phyloP scores from a whole-genome alignment of 306 rosid genomes.

The Benincasa hispida region DNA sequence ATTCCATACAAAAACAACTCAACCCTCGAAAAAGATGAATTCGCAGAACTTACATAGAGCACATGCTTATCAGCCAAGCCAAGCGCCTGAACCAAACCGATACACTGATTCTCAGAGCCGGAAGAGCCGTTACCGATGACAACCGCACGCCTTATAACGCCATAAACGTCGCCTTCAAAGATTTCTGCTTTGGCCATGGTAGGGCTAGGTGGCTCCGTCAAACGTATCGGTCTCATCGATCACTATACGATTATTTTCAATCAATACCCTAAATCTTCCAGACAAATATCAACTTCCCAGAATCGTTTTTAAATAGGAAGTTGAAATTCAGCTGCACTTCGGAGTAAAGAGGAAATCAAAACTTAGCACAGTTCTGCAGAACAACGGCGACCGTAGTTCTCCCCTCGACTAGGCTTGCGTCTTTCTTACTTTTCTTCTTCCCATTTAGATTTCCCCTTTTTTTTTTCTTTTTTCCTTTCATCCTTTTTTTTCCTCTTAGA shows the following conservation, averaged over 20 bases:
- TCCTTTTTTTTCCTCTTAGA: too few relatives aligned
- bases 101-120: slow-evolving; percentile 69
- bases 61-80: slow-evolving; percentile 65
- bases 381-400: not conserved
- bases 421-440: not conserved
- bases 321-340: not conserved
- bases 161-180: slow-evolving; percentile 74
- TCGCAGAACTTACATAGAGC: slow-evolving; percentile 36
- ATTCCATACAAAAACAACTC: not conserved
- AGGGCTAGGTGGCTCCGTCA: slow-evolving; percentile 82
- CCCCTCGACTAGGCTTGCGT: not conserved
- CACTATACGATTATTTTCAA: not conserved
- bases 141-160: slow-evolving; percentile 67
- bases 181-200: slow-evolving; percentile 49
- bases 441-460: not conserved
- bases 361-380: not conserved
- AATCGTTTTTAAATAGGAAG: not conserved
- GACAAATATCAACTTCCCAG: not conserved
- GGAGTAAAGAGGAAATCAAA: not conserved
- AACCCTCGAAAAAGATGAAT: not conserved
- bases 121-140: slow-evolving; percentile 71
- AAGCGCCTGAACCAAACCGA: slow-evolving; percentile 84
- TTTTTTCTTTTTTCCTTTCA: too few relatives aligned
- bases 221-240: slow-evolving; percentile 58
- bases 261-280: not conserved